Conservation (phyloP, 2,329 filamentous ascomycete genomes). For the Colletotrichum ledebouriae region DNA sequence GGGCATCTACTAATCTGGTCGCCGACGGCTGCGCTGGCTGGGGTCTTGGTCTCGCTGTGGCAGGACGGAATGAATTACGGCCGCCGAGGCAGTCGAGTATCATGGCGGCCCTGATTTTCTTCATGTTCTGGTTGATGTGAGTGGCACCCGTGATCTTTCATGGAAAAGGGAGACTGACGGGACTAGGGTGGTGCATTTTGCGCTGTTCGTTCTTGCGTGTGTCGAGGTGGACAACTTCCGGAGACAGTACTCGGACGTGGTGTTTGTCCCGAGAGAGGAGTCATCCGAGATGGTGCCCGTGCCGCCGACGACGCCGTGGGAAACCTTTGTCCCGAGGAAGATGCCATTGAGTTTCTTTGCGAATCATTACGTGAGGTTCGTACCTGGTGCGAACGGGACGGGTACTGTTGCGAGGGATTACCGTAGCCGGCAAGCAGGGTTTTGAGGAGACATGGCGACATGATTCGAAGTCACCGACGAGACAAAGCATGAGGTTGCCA, state of each 20-base stretch:
- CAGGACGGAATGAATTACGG: background rate
- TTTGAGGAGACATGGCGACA: conserved; percentile 3
- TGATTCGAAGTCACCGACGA: too few species aligned
- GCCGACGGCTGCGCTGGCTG: conserved; percentile 8
- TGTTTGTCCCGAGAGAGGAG: conserved; percentile 39
- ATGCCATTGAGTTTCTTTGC: conserved; percentile 39
- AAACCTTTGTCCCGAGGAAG: conserved; percentile 34
- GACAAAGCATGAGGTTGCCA: too few species aligned
- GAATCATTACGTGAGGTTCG: conserved; percentile 42
- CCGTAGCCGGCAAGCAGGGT: conserved; percentile 38
- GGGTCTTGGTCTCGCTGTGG: conserved; percentile 3
- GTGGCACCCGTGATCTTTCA: background rate
- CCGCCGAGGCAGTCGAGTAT: background rate
- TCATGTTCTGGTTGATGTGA: conserved; percentile 35
- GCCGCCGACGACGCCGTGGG: conserved; percentile 40
- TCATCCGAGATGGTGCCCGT: conserved; percentile 33
- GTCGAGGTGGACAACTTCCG: conserved; percentile 38
- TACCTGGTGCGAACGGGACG: conserved; percentile 39
- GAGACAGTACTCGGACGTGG: conserved; percentile 37
- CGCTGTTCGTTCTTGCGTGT: conserved; percentile 41
- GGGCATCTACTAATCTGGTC: conserved; percentile 37
- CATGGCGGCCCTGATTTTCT: conserved; percentile 21
- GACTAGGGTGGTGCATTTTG: conserved; percentile 33
- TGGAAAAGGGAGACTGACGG: background rate
- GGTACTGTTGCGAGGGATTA: conserved; percentile 40